These are phyloP conservation scores for Botrytis galanthina DNA, from an alignment of 2,329 filamentous ascomycete genomes.

Conservation along the genomic window DNA sequence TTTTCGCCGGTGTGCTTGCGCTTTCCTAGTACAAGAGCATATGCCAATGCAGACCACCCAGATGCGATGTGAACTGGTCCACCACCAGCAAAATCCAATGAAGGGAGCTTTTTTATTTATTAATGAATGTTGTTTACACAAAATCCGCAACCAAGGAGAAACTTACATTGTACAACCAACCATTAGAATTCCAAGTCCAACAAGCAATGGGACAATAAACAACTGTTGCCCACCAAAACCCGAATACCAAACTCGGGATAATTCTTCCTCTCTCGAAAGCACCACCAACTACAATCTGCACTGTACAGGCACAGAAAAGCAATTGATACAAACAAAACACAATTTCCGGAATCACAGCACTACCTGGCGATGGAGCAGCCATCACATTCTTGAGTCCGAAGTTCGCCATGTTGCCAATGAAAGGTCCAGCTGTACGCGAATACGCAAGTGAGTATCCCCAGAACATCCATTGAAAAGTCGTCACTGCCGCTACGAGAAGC, in stretches of 20 bases:
- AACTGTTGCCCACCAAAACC: constrained; percentile 62
- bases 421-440: constrained; percentile 56
- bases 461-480: constrained; percentile 58
- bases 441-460: constrained; percentile 65
- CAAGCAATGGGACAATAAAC: constrained; percentile 63
- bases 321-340: constrained; percentile 66
- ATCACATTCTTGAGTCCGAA: constrained; percentile 61
- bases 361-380: constrained; percentile 59
- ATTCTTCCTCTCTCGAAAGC: constrained; percentile 60
- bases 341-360: constrained; percentile 58
- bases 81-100: constrained; percentile 37
- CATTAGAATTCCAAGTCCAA: constrained; percentile 67
- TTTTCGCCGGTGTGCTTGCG: constrained; percentile 49
- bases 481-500: constrained; percentile 55
- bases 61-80: constrained; percentile 64
- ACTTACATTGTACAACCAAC: constrained; percentile 56
- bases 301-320: constrained; percentile 59
- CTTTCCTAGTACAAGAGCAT: constrained; percentile 61
- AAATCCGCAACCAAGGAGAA: not conserved
- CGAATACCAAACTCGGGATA: constrained; percentile 61
- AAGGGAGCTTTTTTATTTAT: constrained; percentile 41
- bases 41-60: constrained; percentile 62
- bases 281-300: constrained; percentile 64
- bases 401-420: constrained; percentile 61
- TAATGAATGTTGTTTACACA: not conserved